Evolutionary conservation across 2,329 filamentous ascomycete species (phyloP).

Genomic region (Epichloe glyceriae): DNA sequence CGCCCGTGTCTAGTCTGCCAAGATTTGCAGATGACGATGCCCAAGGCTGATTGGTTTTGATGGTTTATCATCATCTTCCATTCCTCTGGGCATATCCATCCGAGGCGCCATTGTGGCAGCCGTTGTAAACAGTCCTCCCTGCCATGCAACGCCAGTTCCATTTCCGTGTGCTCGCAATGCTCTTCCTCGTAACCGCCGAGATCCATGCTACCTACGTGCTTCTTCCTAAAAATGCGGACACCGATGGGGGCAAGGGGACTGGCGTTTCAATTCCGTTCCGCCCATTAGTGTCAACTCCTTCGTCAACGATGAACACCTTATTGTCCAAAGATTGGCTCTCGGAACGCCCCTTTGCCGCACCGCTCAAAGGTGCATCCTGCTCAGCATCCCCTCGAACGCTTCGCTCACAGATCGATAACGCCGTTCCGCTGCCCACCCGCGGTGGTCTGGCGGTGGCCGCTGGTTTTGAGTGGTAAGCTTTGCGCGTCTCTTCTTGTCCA

Average conservation of each 20-base stretch:
- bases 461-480: conserved; percentile 1
- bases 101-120: no score
- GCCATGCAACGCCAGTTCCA: no score
- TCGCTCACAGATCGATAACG: conserved; percentile 17
- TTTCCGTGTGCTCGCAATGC: no score
- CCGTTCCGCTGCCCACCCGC: background rate
- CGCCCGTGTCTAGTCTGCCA: no score
- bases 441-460: background rate
- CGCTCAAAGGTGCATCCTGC: background rate
- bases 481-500: conserved; percentile 13
- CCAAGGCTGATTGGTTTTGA: no score
- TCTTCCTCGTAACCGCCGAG: no score
- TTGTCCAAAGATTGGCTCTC: background rate
- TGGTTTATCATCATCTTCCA: no score
- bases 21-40: no score
- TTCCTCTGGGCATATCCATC: no score
- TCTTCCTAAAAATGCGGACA: background rate
- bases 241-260: background rate
- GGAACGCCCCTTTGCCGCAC: background rate
- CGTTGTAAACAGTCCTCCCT: no score
- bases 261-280: background rate
- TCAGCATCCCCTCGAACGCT: background rate
- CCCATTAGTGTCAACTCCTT: background rate
- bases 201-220: no score
- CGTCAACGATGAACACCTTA: conserved; percentile 14